Conservation (phyloP, 2,329 filamentous ascomycete species). For the Epichloe coenophiala region DNA sequence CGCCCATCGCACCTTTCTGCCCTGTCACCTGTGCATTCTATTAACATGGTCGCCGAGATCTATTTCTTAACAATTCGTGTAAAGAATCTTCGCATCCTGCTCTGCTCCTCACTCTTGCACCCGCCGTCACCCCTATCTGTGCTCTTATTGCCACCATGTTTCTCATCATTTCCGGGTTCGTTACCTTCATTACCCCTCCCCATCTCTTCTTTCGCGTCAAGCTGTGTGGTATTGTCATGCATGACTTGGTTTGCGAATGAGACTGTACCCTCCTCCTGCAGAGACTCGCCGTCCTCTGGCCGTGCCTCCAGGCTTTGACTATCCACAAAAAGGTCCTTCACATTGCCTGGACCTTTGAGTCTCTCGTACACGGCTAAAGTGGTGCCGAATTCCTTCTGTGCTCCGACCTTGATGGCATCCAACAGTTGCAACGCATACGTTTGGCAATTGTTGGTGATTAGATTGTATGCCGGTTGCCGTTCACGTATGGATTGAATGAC, state of each 20-base stretch:
- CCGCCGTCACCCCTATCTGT: not conserved
- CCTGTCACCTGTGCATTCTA: too few species aligned
- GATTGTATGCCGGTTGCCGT: constrained; percentile 37
- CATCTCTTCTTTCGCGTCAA: constrained; percentile 27
- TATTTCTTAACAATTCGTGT: constrained; percentile 6
- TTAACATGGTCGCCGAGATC: not conserved
- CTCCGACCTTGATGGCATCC: constrained; percentile 38
- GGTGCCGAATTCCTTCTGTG: constrained; percentile 37
- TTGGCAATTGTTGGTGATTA: constrained; percentile 48
- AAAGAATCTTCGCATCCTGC: constrained; percentile 6
- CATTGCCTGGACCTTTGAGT: constrained; percentile 33
- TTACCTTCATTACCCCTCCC: constrained; percentile 9
- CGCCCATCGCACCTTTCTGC: not conserved
- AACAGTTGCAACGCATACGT: constrained; percentile 40
- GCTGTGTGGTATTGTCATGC: constrained; percentile 38
- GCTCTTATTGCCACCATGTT: constrained; percentile 5
- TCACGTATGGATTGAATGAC: constrained; percentile 38
- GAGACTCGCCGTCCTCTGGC: constrained; percentile 7
- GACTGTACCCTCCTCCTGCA: constrained; percentile 25
- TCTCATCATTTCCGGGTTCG: constrained; percentile 4
- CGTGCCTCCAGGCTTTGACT: constrained; percentile 11
- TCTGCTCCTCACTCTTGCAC: not conserved
- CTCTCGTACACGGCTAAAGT: constrained; percentile 39
- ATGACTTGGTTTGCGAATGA: constrained; percentile 37
- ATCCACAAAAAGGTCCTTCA: constrained; percentile 34